phyloP scores from a whole-genome alignment of 2,329 filamentous ascomycete species.

The Dactylellina sp. region DNA sequence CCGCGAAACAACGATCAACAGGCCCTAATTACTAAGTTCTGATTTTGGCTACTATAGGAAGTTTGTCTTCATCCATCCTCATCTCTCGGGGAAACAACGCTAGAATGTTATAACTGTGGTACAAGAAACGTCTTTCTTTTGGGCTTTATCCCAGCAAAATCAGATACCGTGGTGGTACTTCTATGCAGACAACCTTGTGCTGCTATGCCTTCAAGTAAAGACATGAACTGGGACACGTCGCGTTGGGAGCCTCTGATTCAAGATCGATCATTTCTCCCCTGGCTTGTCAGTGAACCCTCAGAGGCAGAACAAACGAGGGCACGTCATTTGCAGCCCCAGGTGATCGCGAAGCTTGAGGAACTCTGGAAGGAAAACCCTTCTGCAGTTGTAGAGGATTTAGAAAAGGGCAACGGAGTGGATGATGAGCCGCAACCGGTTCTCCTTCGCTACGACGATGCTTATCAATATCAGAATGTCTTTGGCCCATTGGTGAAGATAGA shows the following conservation, averaged over 20 bases:
- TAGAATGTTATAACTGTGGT: conserved; percentile 99
- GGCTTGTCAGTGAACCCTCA: conserved; percentile 88
- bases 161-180: conserved; percentile 95
- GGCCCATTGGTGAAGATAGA: conserved; percentile 98
- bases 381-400: conserved; percentile 89
- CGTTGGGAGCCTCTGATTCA: conserved; percentile 98
- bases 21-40: background rate
- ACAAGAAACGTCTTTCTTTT: conserved; percentile 99
- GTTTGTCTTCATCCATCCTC: conserved; percentile 95
- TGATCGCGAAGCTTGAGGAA: conserved; percentile 96
- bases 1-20: background rate
- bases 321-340: conserved; percentile 89
- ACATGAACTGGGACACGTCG: conserved; percentile 99
- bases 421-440: conserved; percentile 94
- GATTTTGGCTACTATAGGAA: conserved; percentile 68
- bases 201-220: conserved; percentile 92
- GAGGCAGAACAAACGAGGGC: conserved; percentile 97
- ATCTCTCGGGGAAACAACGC: conserved; percentile 90
- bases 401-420: conserved; percentile 90
- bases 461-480: conserved; percentile 99
- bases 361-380: conserved; percentile 96
- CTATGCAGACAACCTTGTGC: conserved; percentile 97
- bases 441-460: conserved; percentile 94
- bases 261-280: conserved; percentile 91
- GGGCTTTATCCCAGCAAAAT: conserved; percentile 98